Conservation (phyloP, 768 basidiomycete genomes). For the Dentipellis fragilis region DNA sequence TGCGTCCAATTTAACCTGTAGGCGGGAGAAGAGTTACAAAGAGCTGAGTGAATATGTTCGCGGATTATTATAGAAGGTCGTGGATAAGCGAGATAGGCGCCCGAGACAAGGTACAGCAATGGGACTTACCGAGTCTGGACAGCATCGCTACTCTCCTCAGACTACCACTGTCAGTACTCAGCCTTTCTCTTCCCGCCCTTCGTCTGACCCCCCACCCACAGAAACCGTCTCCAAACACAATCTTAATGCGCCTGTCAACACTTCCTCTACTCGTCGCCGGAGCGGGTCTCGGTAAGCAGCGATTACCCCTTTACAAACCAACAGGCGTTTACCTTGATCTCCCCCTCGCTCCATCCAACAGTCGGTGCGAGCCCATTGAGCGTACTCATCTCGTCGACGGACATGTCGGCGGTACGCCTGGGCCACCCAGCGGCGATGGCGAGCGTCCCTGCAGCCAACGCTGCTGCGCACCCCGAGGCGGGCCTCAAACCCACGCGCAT, state of each 20-base stretch:
- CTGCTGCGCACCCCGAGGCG: background rate
- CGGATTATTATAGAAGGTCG: too few relatives aligned
- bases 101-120: too few relatives aligned
- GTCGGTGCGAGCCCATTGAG: slow-evolving; percentile 6
- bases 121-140: too few relatives aligned
- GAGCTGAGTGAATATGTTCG: too few relatives aligned
- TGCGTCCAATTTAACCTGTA: too few relatives aligned
- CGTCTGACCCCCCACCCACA: background rate
- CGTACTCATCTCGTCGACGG: slow-evolving; percentile 4
- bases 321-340: background rate
- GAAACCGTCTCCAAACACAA: background rate
- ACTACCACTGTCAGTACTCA: background rate
- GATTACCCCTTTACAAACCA: background rate
- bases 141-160: background rate
- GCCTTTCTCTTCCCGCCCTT: background rate
- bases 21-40: too few relatives aligned
- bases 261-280: slow-evolving; percentile 2
- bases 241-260: background rate
- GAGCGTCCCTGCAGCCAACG: background rate
- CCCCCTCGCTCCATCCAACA: background rate
- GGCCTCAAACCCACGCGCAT: slow-evolving; percentile 2
- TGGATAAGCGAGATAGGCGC: too few relatives aligned
- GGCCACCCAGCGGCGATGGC: slow-evolving; percentile 7
- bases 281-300: slow-evolving; percentile 8
- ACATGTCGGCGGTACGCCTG: slow-evolving; percentile 6